Evolutionary conservation across 2,329 filamentous ascomycete genomes (phyloP), one percentile per base, ranked within the genome.

Genomic region (Blastomyces percursus): DNA sequence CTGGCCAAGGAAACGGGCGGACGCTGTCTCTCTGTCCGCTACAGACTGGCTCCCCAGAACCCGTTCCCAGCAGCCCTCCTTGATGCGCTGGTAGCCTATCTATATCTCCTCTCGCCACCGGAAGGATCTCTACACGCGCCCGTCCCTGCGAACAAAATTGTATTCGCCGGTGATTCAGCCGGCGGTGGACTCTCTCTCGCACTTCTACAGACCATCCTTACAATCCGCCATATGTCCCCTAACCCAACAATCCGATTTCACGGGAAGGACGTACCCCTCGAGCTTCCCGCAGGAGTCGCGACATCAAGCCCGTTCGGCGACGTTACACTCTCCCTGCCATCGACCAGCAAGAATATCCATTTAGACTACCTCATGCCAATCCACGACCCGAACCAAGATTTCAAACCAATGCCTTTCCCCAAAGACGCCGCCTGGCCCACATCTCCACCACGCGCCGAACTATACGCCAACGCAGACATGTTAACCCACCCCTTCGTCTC

Each of bases 21-120:
- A 14, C 73, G 74, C 6, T 72, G 72, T 30, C 70, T 79, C 40
- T 79, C 76, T 12, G 75, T 81, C 30, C 73, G 77, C 57, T 80
- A 80, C 65, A 74, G 79, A 59, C 73, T 80, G 7, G 78, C 78
- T 2, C 79, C 79, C 19, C 77, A 80, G 59, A 70, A 78, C 51
- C 76, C 79, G 11, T 81, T 80, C 65, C 79, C 78, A 19, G 72
- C 77, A 4, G 76, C 76, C 2, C 67, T 81, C 6, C 71, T 80
- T 50, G 79, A 81, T 66, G 73, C 75, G 32, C 68, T 81, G n/a
- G 70, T 76, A 16, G 74, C 76, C n/a, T 81, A 80, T 63, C 71
- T 81, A 2, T 77, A 75, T 35, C 73, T 81, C 35, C 70, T 80
- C 7, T 73, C 76, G 14, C 79, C 78, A 12, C 77, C 78, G 0